Evolutionary conservation across 2,329 filamentous ascomycete species (phyloP).

Genomic region (Lasiodiplodia sp.): DNA sequence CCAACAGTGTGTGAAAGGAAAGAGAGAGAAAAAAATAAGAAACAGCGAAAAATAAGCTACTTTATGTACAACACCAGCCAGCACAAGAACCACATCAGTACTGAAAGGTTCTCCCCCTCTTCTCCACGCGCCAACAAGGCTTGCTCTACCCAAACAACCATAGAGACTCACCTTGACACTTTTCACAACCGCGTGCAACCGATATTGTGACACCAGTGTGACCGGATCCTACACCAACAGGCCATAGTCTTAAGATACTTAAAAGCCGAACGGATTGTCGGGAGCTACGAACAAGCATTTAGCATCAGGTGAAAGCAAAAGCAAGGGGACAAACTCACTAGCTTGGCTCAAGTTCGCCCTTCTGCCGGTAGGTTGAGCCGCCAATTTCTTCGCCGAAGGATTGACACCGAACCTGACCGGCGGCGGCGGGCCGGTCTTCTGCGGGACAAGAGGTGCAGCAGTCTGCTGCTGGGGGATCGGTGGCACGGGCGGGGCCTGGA

Average conservation of each 20-base stretch:
- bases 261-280: constrained; percentile 75
- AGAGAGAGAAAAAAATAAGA: not conserved
- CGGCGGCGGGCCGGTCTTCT: constrained; percentile 86
- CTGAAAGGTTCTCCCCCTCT: not conserved
- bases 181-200: not conserved
- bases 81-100: not conserved
- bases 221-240: not conserved
- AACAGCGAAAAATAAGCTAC: constrained; percentile 1
- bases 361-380: constrained; percentile 85
- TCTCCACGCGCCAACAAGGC: not conserved
- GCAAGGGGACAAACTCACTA: constrained; percentile 71
- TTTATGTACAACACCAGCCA: constrained; percentile 4
- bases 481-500: constrained; percentile 60
- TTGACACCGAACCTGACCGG: constrained; percentile 87
- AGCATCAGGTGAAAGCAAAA: constrained; percentile 18
- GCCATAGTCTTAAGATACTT: constrained; percentile 33
- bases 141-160: not conserved
- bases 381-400: constrained; percentile 75
- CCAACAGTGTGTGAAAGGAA: not conserved
- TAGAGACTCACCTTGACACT: not conserved
- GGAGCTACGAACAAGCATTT: constrained; percentile 59
- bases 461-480: constrained; percentile 66
- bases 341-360: constrained; percentile 92
- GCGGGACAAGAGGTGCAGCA: constrained; percentile 71
- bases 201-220: not conserved